Evolutionary conservation across 208 protist genomes (phyloP).

Genomic region (Sergeia podlipaevii): DNA sequence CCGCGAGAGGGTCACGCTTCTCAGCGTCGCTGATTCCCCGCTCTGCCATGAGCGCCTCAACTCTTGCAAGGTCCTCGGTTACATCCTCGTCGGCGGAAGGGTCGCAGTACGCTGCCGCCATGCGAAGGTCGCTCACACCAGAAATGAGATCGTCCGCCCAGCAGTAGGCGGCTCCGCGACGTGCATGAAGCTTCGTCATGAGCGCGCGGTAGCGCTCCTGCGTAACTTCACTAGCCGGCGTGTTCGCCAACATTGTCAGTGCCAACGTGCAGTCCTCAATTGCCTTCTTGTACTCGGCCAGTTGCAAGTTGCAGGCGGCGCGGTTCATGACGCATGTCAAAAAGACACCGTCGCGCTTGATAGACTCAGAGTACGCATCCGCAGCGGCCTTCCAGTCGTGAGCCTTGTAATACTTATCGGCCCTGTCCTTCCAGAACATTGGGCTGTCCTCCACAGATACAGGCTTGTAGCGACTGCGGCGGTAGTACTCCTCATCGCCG

Average conservation of each 20-base stretch:
- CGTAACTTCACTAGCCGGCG: conserved; percentile 85
- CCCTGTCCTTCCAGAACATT: conserved; percentile 91
- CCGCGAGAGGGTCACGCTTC: conserved; percentile 22
- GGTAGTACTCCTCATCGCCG: conserved; percentile 91
- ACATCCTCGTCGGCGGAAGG: conserved; percentile 55
- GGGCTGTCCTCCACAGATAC: conserved; percentile 89
- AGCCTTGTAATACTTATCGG: conserved; percentile 72
- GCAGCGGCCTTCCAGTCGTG: conserved; percentile 73
- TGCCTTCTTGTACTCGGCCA: conserved; percentile 70
- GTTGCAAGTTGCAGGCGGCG: conserved; percentile 77
- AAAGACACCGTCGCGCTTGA: conserved; percentile 92
- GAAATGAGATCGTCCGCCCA: conserved; percentile 63
- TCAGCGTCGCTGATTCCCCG: conserved; percentile 25
- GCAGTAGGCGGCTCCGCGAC: conserved; percentile 80
- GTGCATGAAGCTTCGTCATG: conserved; percentile 84
- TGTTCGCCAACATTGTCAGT: conserved; percentile 87
- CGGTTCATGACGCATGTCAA: conserved; percentile 88
- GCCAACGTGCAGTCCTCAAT: conserved; percentile 88
- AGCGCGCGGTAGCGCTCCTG: conserved; percentile 85
- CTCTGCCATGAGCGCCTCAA: conserved; percentile 51
- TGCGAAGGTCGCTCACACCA: conserved; percentile 73
- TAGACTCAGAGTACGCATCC: conserved; percentile 88
- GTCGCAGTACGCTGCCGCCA: conserved; percentile 81
- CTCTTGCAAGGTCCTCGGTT: conserved; percentile 36
- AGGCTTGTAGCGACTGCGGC: conserved; percentile 89